phyloP scores from a whole-genome alignment of 192 early-diverging fungal genomes.

The Coemansia sp. region DNA sequence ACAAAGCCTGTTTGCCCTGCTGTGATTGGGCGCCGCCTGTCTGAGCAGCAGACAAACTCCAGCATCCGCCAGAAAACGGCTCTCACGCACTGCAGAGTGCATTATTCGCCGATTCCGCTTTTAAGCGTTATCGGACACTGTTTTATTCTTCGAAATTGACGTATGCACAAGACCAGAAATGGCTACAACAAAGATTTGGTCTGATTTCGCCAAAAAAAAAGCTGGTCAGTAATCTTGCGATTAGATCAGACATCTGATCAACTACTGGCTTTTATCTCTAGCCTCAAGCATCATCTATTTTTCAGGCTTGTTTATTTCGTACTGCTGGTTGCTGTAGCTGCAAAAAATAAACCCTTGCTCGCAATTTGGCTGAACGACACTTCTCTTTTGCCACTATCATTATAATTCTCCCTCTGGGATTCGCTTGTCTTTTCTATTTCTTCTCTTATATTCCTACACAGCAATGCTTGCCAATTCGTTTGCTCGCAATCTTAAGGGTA shows the following conservation, averaged over 20 bases:
- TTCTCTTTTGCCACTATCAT: not conserved
- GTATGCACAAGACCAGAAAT: no score
- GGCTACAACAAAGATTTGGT: no score
- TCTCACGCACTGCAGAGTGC: no score
- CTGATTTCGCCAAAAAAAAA: no score
- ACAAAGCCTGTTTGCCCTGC: not conserved
- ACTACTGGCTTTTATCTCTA: not conserved
- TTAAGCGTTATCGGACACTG: no score
- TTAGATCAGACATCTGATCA: not conserved
- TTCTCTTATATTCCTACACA: not conserved
- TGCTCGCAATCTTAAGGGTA: slow-evolving; percentile 34
- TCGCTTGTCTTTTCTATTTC: not conserved
- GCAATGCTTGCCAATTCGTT: slow-evolving; percentile 30
- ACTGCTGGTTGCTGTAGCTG: no score
- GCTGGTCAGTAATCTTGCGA: not conserved
- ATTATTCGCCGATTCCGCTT: no score
- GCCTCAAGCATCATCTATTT: not conserved
- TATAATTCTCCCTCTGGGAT: not conserved
- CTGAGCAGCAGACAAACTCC: not conserved
- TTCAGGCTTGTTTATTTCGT: not conserved
- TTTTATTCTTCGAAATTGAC: no score
- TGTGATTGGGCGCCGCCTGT: slow-evolving; percentile 1
- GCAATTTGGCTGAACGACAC: not conserved
- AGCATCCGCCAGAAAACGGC: no score
- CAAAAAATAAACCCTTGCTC: no score